Base-by-base conservation (phyloP, 768 basidiomycete species). In the Crassisporium funariophilum region DNA sequence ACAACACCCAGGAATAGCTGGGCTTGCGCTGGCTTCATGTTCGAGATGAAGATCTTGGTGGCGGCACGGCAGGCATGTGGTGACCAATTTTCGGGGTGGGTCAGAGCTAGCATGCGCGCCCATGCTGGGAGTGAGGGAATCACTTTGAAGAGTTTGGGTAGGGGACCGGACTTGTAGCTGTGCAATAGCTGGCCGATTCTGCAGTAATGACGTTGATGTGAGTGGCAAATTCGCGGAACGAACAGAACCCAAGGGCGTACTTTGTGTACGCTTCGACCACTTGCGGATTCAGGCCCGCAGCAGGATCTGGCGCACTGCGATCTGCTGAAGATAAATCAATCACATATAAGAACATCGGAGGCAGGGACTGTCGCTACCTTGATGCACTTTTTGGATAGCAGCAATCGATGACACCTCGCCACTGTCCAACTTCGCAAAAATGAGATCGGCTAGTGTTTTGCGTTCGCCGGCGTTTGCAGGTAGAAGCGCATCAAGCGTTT, bases 101-200 rank as follows among this genome's bases (percentile, higher is more conserved):
- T 98, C 35, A 98, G 79, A 20, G 95, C 91, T 35, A 99, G 82
- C 52, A 98, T 84, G 38, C 93, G 88, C 8, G 95, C 94, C 97
- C 97, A 99, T 50, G 90, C 86, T 3, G 92, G 89, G 19, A 98
- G 83, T 9, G 95, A 88, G 16, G 97, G 97, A 36, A 99, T 89
- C 51, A 99, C 88, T 75, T 99, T 99, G 83, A 99, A 95, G 3
- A 94, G 77, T 71, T 98, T 98, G 22, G 97, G 97, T 1, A 99
- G 78, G 1, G 94, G 85, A 1, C 95, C 95, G 11, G 94, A 94
- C 58, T 88, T 91, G 74, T 99, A 98, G 46, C 85, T 84, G 34
- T 79, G 84, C 23, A 99, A 79, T 50, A 95, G 83, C 49, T 79
- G 68, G 13, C 93, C 97, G 44, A 98, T 79, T 72, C 95, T 98